These are phyloP conservation scores for Pythium oligandrum DNA, from an alignment of 352 stramenopile genomes.

Conservation along the genomic window DNA sequence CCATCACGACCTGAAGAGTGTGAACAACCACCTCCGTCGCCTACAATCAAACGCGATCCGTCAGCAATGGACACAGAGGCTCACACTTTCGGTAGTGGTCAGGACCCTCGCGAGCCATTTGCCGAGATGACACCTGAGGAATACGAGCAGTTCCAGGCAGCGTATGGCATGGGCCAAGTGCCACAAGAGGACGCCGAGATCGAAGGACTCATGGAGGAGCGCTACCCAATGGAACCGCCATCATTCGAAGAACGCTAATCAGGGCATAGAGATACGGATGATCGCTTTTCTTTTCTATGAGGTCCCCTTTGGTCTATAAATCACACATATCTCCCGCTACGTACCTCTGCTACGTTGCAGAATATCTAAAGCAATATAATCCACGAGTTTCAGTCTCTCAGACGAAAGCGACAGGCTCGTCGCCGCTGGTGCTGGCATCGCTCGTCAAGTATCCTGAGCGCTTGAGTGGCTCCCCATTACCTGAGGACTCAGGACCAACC, in stretches of 20 bases:
- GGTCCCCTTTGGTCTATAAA: too few species aligned
- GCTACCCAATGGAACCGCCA: constrained; percentile 1
- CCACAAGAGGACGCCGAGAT: too few species aligned
- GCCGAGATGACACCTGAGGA: not conserved
- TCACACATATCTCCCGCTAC: too few species aligned
- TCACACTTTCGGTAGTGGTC: too few species aligned
- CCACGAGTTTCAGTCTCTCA: too few species aligned
- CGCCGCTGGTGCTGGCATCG: constrained; percentile 53
- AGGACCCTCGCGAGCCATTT: too few species aligned
- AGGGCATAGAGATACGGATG: too few species aligned
- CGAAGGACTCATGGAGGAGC: too few species aligned
- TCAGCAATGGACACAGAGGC: constrained; percentile 17
- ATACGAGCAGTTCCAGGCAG: constrained; percentile 8
- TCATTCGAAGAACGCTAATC: not conserved
- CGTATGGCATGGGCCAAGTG: too few species aligned
- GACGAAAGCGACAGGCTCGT: constrained; percentile 16
- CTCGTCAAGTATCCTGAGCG: constrained; percentile 50
- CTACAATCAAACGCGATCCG: constrained; percentile 72
- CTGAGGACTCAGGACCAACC: not conserved
- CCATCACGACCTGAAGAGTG: constrained; percentile 48
- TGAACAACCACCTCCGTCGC: constrained; percentile 68
- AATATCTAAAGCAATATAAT: too few species aligned
- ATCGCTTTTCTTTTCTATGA: too few species aligned
- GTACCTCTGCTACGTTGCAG: too few species aligned
- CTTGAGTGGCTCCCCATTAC: constrained; percentile 21